Evolutionary conservation across 495 filamentous ascomycete species (phyloP).

Genomic region (Diplogelasinospora grovesii): DNA sequence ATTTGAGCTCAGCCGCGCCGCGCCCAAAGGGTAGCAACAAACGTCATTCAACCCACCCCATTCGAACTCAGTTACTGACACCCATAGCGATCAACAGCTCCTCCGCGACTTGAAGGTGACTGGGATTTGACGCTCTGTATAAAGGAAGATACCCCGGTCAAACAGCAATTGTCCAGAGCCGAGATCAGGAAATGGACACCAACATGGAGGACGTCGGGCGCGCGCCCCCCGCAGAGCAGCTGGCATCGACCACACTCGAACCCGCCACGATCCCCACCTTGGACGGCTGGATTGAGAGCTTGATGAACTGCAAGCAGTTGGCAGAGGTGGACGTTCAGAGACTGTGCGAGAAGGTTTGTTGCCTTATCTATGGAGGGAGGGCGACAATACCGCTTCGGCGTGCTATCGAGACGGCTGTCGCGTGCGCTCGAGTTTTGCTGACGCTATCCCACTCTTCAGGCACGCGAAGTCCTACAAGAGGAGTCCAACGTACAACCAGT

Average conservation of each 20-base stretch:
- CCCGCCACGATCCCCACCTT: conserved; percentile 84
- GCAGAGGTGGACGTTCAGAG: conserved; percentile 90
- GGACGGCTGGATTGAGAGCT: conserved; percentile 95
- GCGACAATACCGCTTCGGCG: not conserved
- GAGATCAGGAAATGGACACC: too few relatives aligned
- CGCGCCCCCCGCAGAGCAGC: conserved; percentile 75
- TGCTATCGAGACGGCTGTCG: conserved; percentile 8
- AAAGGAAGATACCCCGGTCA: conserved; percentile 1
- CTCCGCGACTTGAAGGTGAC: too few relatives aligned
- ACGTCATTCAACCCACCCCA: conserved; percentile 17
- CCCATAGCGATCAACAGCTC: too few relatives aligned
- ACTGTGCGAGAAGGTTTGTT: conserved; percentile 90
- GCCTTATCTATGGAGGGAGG: not conserved
- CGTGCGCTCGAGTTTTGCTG: conserved; percentile 9
- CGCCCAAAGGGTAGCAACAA: conserved; percentile 13
- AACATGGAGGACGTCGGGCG: conserved; percentile 97
- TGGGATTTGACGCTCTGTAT: too few relatives aligned
- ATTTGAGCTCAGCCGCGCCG: conserved; percentile 15
- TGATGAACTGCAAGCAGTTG: conserved; percentile 98
- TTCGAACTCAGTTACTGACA: too few relatives aligned
- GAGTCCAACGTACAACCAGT: conserved; percentile 99
- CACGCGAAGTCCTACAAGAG: conserved; percentile 90
- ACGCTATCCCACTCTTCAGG: conserved; percentile 47
- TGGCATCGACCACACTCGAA: conserved; percentile 68
- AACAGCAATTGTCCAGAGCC: conserved; percentile 22